Percentiles rank a stretch among this genome's conserved stretches.
These are phyloP conservation scores for Whalleya microplaca DNA, from an alignment of 2,329 filamentous ascomycete genomes.

Conservation along the genomic window DNA sequence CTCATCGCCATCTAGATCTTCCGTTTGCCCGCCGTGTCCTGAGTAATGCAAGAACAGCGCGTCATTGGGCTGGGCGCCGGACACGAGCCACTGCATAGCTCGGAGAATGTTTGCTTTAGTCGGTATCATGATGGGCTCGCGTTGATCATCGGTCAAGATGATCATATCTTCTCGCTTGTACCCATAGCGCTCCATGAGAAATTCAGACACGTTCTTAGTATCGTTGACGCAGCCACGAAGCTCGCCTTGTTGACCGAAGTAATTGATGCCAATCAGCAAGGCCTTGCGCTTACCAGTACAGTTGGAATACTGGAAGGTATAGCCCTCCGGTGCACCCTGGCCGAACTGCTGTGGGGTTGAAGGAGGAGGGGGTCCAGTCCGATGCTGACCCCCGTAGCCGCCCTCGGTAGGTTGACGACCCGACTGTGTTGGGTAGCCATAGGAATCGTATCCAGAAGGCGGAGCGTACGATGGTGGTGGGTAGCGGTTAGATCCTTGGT, in stretches of 20 bases:
- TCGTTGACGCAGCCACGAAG: slow-evolving; percentile 81
- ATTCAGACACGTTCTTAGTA: slow-evolving; percentile 74
- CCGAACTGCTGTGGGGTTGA: slow-evolving; percentile 61
- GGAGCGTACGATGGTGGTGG: slow-evolving; percentile 41
- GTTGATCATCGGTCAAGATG: slow-evolving; percentile 75
- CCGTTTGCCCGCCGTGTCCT: slow-evolving; percentile 78
- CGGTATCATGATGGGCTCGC: slow-evolving; percentile 69
- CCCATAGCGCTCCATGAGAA: slow-evolving; percentile 68
- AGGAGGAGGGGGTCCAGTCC: slow-evolving; percentile 49
- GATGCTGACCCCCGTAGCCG: slow-evolving; percentile 36
- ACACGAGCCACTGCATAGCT: slow-evolving; percentile 77
- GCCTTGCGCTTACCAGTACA: slow-evolving; percentile 76
- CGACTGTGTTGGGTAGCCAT: slow-evolving; percentile 48
- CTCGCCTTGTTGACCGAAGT: slow-evolving; percentile 73
- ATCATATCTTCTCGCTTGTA: slow-evolving; percentile 84
- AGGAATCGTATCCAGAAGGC: slow-evolving; percentile 48
- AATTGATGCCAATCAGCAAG: slow-evolving; percentile 79
- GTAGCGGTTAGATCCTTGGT: slow-evolving; percentile 26
- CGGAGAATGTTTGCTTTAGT: slow-evolving; percentile 77
- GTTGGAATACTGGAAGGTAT: slow-evolving; percentile 76
- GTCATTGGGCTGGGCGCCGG: slow-evolving; percentile 72
- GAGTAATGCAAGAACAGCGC: slow-evolving; percentile 67
- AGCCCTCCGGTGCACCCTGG: slow-evolving; percentile 68
- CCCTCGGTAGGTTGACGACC: slow-evolving; percentile 28
- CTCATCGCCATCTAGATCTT: slow-evolving; percentile 78